A percentile compares a stretch with the other conserved stretches of the same genome.
Conservation (phyloP, 1,284 basidiomycete genomes). For the Papiliotrema fonsecae region DNA sequence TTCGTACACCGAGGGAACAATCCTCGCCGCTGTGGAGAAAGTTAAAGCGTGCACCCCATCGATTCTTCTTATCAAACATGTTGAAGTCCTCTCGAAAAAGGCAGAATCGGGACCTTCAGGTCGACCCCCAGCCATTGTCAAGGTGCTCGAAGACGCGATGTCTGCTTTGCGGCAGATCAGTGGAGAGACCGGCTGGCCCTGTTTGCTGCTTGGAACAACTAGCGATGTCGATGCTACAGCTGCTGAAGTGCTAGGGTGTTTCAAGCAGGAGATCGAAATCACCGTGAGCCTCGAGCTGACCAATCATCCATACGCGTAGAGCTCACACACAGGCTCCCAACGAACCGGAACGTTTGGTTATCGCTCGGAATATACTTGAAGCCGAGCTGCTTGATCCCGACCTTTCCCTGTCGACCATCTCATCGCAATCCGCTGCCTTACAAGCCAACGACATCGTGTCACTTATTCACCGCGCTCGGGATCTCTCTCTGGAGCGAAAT, state of each 20-base stretch:
- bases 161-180: slow-evolving; percentile 10
- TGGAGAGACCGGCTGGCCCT: slow-evolving; percentile 53
- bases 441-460: slow-evolving; percentile 76
- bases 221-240: slow-evolving; percentile 66
- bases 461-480: slow-evolving; percentile 62
- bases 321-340: slow-evolving; percentile 63
- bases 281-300: slow-evolving; percentile 54
- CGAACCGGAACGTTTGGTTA: slow-evolving; percentile 66
- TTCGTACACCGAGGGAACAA: slow-evolving; percentile 68
- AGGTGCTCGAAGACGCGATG: slow-evolving; percentile 28
- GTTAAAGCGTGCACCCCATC: slow-evolving; percentile 79
- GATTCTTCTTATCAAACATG: slow-evolving; percentile 72
- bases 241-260: slow-evolving; percentile 62
- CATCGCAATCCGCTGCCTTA: slow-evolving; percentile 87
- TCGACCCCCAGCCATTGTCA: slow-evolving; percentile 49
- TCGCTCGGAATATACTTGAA: slow-evolving; percentile 57
- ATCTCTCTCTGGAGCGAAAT: slow-evolving; percentile 57
- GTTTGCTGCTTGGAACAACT: slow-evolving; percentile 70
- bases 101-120: slow-evolving; percentile 63
- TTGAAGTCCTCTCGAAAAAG: slow-evolving; percentile 75
- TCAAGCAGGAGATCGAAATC: slow-evolving; percentile 81
- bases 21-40: slow-evolving; percentile 73
- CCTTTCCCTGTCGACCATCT: slow-evolving; percentile 66
- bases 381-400: slow-evolving; percentile 63
- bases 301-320: neutral